Percentiles rank a stretch among this genome's conserved stretches.
phyloP scores from a whole-genome alignment of 2,329 filamentous ascomycete genomes.

The Chaetomiaceae sp. region DNA sequence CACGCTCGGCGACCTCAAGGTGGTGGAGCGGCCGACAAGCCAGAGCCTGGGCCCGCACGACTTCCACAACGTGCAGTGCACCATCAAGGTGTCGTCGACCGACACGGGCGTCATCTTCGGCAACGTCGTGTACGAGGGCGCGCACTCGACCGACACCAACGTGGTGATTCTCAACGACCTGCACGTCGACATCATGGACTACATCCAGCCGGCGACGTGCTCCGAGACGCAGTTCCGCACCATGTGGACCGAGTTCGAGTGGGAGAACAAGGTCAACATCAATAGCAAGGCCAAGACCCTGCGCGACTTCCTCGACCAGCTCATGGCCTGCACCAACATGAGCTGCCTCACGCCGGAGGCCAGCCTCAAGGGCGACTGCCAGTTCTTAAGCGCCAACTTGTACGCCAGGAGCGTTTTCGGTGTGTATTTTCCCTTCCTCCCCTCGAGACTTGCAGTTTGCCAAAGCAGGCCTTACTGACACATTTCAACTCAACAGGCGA shows the following conservation, averaged over 20 bases:
- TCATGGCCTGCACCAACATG: slow-evolving; percentile 99
- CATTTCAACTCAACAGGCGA: slow-evolving; percentile 64
- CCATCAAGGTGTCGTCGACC: slow-evolving; percentile 96
- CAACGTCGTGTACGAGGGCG: slow-evolving; percentile 94
- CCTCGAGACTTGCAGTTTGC: neutral
- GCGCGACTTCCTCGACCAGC: slow-evolving; percentile 82
- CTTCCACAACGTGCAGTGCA: slow-evolving; percentile 97
- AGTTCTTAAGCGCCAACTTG: slow-evolving; percentile 93
- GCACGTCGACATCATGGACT: slow-evolving; percentile 99
- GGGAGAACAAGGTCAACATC: slow-evolving; percentile 99
- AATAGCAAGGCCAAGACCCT: slow-evolving; percentile 93
- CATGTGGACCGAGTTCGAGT: slow-evolving; percentile 99
- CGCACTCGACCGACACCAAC: slow-evolving; percentile 85
- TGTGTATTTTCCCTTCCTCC: slow-evolving; percentile 48
- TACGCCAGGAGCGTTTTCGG: slow-evolving; percentile 97
- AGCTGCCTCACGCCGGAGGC: slow-evolving; percentile 94
- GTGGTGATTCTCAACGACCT: slow-evolving; percentile 98
- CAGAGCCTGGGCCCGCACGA: slow-evolving; percentile 94
- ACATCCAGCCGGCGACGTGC: slow-evolving; percentile 94
- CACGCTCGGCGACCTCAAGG: slow-evolving; percentile 95
- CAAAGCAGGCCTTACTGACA: slow-evolving; percentile 1
- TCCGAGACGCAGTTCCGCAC: slow-evolving; percentile 97
- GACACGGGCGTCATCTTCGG: slow-evolving; percentile 98
- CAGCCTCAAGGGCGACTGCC: slow-evolving; percentile 92
- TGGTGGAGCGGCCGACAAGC: slow-evolving; percentile 91